Percentiles rank a stretch among this genome's conserved stretches.
Conservation (phyloP, 2,329 filamentous ascomycete genomes). For the Cladobotryum mycophilum region DNA sequence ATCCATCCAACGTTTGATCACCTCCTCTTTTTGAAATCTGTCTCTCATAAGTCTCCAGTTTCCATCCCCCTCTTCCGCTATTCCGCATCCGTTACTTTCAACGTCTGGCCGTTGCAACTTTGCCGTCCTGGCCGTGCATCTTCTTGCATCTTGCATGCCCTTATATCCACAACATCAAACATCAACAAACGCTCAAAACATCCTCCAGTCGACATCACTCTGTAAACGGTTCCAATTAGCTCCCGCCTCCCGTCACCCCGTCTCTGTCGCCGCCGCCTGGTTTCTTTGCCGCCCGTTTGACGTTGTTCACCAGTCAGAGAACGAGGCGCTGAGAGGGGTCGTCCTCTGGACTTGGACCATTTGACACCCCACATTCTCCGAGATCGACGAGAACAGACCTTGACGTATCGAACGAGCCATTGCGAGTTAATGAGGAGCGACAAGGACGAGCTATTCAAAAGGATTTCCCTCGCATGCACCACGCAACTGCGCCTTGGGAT, state of each 20-base stretch:
- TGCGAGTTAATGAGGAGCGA: too few relatives aligned
- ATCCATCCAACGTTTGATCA: neutral
- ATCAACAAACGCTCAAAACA: neutral
- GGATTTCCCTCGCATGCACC: too few relatives aligned
- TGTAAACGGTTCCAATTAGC: neutral
- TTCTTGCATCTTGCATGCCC: neutral
- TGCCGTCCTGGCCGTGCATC: neutral
- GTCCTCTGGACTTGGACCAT: conserved; percentile 2
- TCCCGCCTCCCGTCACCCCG: neutral
- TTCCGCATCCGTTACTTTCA: neutral
- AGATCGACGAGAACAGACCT: conserved; percentile 5
- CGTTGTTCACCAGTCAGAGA: neutral
- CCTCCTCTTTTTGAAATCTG: neutral
- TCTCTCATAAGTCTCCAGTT: too few relatives aligned
- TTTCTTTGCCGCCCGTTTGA: conserved; percentile 3
- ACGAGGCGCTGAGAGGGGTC: neutral
- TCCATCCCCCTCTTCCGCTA: neutral
- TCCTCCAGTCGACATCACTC: neutral
- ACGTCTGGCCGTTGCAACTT: too few relatives aligned
- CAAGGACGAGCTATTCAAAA: too few relatives aligned
- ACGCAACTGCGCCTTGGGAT: too few relatives aligned
- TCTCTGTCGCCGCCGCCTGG: neutral
- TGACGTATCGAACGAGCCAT: too few relatives aligned
- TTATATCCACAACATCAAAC: too few relatives aligned
- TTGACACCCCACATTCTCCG: neutral